Evolutionary conservation across 2,329 filamentous ascomycete genomes (phyloP), one percentile per base, ranked within the genome.

Genomic region (Phialocephala subalpina): DNA sequence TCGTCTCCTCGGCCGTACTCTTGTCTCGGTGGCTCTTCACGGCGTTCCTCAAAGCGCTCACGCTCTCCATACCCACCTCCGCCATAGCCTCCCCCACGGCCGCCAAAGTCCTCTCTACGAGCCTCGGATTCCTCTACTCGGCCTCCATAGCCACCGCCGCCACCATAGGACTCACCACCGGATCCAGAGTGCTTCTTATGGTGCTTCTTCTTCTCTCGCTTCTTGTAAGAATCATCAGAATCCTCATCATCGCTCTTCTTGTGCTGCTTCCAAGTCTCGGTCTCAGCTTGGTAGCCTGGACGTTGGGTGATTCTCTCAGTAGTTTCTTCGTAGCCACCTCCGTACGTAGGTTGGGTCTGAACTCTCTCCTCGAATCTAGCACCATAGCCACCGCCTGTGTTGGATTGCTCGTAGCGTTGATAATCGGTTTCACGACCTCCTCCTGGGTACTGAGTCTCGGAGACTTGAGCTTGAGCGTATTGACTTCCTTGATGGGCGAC

Each of bases 351-450:
- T 11, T 81, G 83, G 8, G 83, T 83, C 74, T 91, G 86, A 5
- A 82, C 84, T 57, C 80, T 81, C 74, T 90, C 82, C 73, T 90
- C 81, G 70, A 88, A 90, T 47, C 86, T 84, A 69, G 86, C 87
- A 35, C 82, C 84, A 25, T 78, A 77, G 42, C 45, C 49, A 27
- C 49, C 49, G 25, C 81, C 78, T 7, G 76, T 75, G 33, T 76
- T 77, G 6, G 76, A 74, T 47, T 80, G 79, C 73, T 90, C 88
- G 69, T 86, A 89, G 36, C 87, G 85, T 65, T 83, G 82, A 77
- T 89, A 91, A 65, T 90, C 86, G 45, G 85, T 83, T 64, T 83
- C 81, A 62, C 83, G 81, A 57, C 85, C 85, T 58, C 89, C 89
- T 62, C 83, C 81, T 20, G 83, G 79, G 67, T 87, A 86, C 62